phyloP scores from a whole-genome alignment of 2,329 filamentous ascomycete genomes.

The Ascochyta fabae region DNA sequence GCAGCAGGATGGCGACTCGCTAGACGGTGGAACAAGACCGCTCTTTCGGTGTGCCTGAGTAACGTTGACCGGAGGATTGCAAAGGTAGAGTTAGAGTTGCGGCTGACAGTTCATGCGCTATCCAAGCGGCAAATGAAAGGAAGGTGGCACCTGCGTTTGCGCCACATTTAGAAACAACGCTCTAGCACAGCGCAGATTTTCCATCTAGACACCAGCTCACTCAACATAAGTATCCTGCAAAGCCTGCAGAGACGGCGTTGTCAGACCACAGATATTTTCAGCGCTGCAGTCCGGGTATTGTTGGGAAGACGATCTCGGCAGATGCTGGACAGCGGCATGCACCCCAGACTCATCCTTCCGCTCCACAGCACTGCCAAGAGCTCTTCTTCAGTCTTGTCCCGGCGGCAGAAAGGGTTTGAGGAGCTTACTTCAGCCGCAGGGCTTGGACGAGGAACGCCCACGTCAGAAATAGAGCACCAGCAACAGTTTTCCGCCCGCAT shows the following conservation, averaged over 20 bases:
- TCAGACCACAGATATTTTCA: too few relatives aligned
- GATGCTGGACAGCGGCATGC: conserved; percentile 10
- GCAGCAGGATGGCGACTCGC: too few relatives aligned
- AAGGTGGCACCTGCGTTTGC: conserved; percentile 11
- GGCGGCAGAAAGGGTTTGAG: conserved; percentile 26
- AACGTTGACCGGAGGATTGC: conserved; percentile 12
- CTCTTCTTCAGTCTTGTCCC: conserved; percentile 36
- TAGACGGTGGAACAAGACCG: too few relatives aligned
- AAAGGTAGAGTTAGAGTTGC: conserved; percentile 14
- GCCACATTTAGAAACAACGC: conserved; percentile 3
- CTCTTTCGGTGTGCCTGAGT: not conserved
- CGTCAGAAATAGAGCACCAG: not conserved
- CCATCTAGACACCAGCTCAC: not conserved
- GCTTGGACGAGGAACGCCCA: not conserved
- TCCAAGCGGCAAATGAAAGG: conserved; percentile 15
- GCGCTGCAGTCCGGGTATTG: not conserved
- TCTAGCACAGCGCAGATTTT: not conserved
- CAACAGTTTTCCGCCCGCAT: not conserved
- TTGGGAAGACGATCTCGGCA: not conserved
- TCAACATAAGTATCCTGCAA: not conserved
- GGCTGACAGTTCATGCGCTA: conserved; percentile 13
- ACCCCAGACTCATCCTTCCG: conserved; percentile 18
- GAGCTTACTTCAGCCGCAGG: conserved; percentile 23
- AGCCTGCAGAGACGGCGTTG: not conserved
- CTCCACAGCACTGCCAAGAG: conserved; percentile 21